Base-by-base conservation (phyloP, 2,329 filamentous ascomycete species). In the Immersiporthe knoxdaviesiana region DNA sequence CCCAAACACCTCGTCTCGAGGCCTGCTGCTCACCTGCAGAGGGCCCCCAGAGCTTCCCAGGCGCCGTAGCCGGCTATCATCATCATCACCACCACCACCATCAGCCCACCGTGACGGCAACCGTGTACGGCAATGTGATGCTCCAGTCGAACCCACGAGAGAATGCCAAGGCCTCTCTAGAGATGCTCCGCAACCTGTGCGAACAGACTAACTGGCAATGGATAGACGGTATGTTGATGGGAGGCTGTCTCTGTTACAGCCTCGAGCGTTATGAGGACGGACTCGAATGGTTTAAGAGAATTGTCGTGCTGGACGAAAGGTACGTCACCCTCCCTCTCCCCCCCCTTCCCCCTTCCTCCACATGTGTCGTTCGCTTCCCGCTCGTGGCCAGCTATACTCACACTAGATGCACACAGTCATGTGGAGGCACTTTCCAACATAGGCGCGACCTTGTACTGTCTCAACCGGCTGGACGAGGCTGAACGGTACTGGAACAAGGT, bases 361-460 rank as follows among this genome's bases (percentile, higher is more conserved):
- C 37, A 2, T 39, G 5, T 58, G 16, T 12, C 32, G n/a, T 54
- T 14, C 30, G 32, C 59, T 8, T 35, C 11, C 30, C 32, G 66
- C 41, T 68, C 7, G 27, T 11, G 24, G 30, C 12, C n/a, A 35
- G 27, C 5, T 21, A 69, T 72, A 47, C 61, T 71, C 69, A 66
- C 72, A 64, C 70, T n/a, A n/a, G n/a, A n/a, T n/a, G n/a, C n/a
- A n/a, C 72, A 71, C 74, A 93, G 91, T 74, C 93, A 97, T 78
- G 91, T 97, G 63, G 96, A 99, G 81, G 94, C 95, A 30, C 91
- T 96, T 58, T 97, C 95, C 30, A 98, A 98, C 78, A 88, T 97
- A 71, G 96, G 95, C 30, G 95, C 95, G 30, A 94, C 95, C 1
- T 83, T 97, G 32, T 90, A 97, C 73, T 94, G 94, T 68, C 85